Percentiles rank a stretch among this genome's conserved stretches.
phyloP scores from a whole-genome alignment of 2,329 filamentous ascomycete genomes.

The Sporothrix humicola region DNA sequence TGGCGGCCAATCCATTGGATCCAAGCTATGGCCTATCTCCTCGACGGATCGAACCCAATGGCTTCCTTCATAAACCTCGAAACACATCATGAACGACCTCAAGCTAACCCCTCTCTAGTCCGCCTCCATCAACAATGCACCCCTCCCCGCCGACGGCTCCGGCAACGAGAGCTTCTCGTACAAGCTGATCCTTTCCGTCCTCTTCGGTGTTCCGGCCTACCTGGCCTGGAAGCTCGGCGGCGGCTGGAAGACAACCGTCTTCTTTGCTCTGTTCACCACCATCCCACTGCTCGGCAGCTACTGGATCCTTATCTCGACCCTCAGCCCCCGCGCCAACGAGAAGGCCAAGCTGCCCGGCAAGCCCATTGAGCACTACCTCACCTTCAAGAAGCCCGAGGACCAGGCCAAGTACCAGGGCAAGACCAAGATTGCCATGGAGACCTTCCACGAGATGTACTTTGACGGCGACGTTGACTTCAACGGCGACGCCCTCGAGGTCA shows the following conservation, averaged over 20 bases:
- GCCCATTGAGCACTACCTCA: conserved; percentile 88
- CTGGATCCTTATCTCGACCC: conserved; percentile 79
- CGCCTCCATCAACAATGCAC: conserved; percentile 89
- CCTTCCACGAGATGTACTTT: conserved; percentile 98
- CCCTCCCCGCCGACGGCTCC: conserved; percentile 86
- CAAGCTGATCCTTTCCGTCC: conserved; percentile 70
- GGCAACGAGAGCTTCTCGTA: conserved; percentile 90
- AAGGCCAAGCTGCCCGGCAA: conserved; percentile 86
- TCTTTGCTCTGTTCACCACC: conserved; percentile 80
- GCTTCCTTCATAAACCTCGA: background rate
- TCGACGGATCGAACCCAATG: background rate
- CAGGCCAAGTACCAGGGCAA: conserved; percentile 73
- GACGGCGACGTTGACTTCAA: conserved; percentile 95
- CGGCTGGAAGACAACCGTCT: conserved; percentile 83
- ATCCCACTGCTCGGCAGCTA: conserved; percentile 80
- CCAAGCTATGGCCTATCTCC: background rate
- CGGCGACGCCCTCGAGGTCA: conserved; percentile 82
- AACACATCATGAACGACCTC: background rate
- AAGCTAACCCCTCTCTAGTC: conserved; percentile 60
- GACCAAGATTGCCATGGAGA: conserved; percentile 86
- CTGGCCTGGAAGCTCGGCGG: conserved; percentile 82
- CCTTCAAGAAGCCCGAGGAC: conserved; percentile 72
- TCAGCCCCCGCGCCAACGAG: conserved; percentile 89
- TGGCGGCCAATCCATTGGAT: background rate
- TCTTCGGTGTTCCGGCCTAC: conserved; percentile 77